These are phyloP conservation scores for Arxiozyma slooffiae DNA, from an alignment of 1,139 yeast genomes.

Conservation along the genomic window DNA sequence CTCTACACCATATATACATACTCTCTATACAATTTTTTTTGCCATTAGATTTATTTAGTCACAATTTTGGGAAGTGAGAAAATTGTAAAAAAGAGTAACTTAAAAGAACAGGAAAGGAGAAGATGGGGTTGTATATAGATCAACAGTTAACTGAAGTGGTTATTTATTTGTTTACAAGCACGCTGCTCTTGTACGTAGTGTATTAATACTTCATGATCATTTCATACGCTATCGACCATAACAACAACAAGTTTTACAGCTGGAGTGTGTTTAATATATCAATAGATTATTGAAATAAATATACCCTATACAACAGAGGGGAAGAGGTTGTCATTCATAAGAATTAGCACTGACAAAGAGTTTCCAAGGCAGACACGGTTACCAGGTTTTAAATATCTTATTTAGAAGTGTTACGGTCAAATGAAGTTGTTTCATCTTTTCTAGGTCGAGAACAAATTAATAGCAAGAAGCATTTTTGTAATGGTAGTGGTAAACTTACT, in stretches of 20 bases:
- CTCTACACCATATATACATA: neutral
- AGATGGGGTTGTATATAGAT: neutral
- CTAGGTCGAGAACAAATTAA: conserved; percentile 10
- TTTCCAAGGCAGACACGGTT: neutral
- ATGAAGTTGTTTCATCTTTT: conserved; percentile 16
- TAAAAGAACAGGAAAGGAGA: neutral
- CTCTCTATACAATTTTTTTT: neutral
- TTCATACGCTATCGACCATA: too few species aligned
- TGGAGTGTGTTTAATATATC: too few species aligned
- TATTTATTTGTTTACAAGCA: too few species aligned
- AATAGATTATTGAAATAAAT: too few species aligned
- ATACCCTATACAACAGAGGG: too few species aligned
- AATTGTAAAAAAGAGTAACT: neutral
- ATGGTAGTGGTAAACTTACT: neutral
- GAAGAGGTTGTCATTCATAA: too few species aligned
- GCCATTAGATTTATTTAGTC: too few species aligned
- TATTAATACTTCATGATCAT: too few species aligned
- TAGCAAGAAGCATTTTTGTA: neutral
- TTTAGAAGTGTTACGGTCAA: conserved; percentile 23
- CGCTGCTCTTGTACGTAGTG: too few species aligned
- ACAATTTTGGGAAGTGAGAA: neutral
- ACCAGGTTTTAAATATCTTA: conserved; percentile 20
- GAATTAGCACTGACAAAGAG: too few species aligned
- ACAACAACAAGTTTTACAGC: too few species aligned
- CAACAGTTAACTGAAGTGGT: neutral